Evolutionary conservation across 2,329 filamentous ascomycete genomes (phyloP).

Genomic region (Lithohypha guttulata): DNA sequence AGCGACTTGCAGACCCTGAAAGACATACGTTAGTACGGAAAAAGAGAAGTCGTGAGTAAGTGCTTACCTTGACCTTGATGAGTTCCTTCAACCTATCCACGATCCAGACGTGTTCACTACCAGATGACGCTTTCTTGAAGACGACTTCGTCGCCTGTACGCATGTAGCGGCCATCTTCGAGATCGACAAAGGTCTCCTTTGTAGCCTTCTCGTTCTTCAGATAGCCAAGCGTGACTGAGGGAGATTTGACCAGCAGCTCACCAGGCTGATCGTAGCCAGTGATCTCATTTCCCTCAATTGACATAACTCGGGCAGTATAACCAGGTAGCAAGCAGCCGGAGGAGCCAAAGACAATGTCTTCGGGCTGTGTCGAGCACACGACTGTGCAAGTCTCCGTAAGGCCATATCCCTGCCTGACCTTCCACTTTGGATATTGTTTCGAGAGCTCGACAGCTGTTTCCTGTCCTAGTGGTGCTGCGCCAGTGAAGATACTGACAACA

Average conservation of each 20-base stretch:
- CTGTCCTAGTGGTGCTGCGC: conserved; percentile 65
- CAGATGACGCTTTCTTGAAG: conserved; percentile 50
- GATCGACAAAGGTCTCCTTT: conserved; percentile 62
- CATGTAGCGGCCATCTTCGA: conserved; percentile 57
- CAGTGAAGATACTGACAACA: conserved; percentile 56
- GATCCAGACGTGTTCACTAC: conserved; percentile 72
- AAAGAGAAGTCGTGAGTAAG: background rate
- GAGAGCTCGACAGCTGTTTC: conserved; percentile 59
- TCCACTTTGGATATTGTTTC: conserved; percentile 52
- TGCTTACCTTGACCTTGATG: conserved; percentile 62
- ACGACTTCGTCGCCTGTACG: conserved; percentile 77
- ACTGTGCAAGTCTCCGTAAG: conserved; percentile 70
- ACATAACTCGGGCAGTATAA: conserved; percentile 55
- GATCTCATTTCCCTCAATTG: conserved; percentile 58
- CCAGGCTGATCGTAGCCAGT: conserved; percentile 62
- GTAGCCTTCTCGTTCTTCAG: conserved; percentile 77
- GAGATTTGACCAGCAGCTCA: conserved; percentile 68
- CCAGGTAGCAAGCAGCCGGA: conserved; percentile 61
- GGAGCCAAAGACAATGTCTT: conserved; percentile 60
- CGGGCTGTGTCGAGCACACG: conserved; percentile 44
- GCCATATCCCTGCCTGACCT: conserved; percentile 62
- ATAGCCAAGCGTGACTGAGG: conserved; percentile 70
- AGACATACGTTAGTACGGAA: background rate
- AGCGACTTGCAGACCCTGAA: conserved; percentile 67
- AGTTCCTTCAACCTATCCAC: conserved; percentile 68